phyloP scores from a whole-genome alignment of 352 stramenopile genomes.

The Blastocystis sp. region DNA sequence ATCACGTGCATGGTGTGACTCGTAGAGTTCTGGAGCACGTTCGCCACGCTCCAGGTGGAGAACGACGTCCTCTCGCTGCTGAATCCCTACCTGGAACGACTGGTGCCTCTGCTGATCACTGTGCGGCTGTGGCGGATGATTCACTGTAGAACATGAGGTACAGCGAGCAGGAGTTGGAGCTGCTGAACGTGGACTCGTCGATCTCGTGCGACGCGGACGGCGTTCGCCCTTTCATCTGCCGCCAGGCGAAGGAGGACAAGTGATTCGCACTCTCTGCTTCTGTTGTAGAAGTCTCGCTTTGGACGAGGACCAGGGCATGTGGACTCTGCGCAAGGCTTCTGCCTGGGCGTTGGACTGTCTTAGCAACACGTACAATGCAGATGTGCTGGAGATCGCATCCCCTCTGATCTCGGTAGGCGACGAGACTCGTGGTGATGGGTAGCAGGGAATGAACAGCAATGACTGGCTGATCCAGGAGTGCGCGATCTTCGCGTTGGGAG shows the following conservation, averaged over 20 bases:
- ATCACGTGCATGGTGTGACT: not conserved
- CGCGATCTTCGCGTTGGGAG: not conserved
- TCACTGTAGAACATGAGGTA: slow-evolving; percentile 25
- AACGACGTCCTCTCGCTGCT: not conserved
- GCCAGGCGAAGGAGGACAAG: not conserved
- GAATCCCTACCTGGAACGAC: not conserved
- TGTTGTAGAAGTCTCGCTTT: not conserved
- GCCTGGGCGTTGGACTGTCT: slow-evolving; percentile 4
- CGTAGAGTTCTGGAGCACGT: slow-evolving; percentile 24
- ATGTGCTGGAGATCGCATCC: slow-evolving; percentile 28
- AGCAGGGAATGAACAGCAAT: not conserved
- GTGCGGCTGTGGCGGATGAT: not conserved
- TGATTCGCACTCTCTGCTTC: not conserved
- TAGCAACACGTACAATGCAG: not conserved
- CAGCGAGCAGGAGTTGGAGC: slow-evolving; percentile 8
- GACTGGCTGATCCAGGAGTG: slow-evolving; percentile 14
- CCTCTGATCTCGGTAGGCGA: not conserved
- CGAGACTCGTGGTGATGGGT: not conserved
- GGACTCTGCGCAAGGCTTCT: slow-evolving; percentile 29
- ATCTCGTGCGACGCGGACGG: not conserved
- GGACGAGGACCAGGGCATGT: not conserved
- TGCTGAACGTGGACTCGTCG: not conserved
- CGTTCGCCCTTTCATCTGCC: slow-evolving; percentile 34
- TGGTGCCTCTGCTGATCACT: not conserved
- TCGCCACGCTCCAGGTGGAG: not conserved